Percentiles rank a stretch among this genome's conserved stretches.
phyloP scores from a whole-genome alignment of 371 early-diverging fungal species.

The Rhizopus microsporus region DNA sequence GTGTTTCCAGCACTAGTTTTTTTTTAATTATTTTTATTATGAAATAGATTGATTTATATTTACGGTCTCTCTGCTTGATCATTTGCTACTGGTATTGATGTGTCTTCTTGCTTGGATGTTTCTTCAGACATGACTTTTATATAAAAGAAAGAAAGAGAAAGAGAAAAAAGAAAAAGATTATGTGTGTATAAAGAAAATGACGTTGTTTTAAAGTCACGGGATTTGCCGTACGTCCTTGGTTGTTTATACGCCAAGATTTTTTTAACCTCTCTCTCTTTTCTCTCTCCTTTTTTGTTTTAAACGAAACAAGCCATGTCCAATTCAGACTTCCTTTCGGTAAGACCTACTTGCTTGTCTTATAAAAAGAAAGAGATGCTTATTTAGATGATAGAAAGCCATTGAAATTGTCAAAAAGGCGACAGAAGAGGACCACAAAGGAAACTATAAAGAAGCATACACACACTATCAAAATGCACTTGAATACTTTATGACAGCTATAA shows the following conservation, averaged over 20 bases:
- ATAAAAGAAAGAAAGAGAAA: background rate
- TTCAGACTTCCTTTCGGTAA: conserved; percentile 41
- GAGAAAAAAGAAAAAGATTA: background rate
- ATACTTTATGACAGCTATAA: conserved; percentile 93
- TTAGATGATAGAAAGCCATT: conserved; percentile 69
- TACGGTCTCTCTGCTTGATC: conserved; percentile 1
- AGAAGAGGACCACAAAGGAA: conserved; percentile 88
- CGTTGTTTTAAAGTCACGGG: conserved; percentile 1
- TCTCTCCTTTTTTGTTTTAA: background rate
- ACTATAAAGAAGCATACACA: conserved; percentile 91
- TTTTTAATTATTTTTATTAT: background rate
- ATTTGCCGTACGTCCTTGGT: background rate
- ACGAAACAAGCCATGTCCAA: conserved; percentile 27
- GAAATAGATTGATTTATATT: background rate
- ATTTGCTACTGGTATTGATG: background rate
- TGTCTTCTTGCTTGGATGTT: background rate
- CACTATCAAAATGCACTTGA: conserved; percentile 87
- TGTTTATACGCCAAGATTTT: background rate
- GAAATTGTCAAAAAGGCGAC: conserved; percentile 92
- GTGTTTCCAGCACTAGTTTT: no score
- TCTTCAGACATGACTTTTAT: background rate
- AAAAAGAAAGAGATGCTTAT: background rate
- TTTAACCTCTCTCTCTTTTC: conserved; percentile 4
- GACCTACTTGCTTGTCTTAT: background rate
- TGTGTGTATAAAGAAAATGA: background rate